phyloP scores from a whole-genome alignment of 2,329 filamentous ascomycete species.

The Cyphellophora attinorum region DNA sequence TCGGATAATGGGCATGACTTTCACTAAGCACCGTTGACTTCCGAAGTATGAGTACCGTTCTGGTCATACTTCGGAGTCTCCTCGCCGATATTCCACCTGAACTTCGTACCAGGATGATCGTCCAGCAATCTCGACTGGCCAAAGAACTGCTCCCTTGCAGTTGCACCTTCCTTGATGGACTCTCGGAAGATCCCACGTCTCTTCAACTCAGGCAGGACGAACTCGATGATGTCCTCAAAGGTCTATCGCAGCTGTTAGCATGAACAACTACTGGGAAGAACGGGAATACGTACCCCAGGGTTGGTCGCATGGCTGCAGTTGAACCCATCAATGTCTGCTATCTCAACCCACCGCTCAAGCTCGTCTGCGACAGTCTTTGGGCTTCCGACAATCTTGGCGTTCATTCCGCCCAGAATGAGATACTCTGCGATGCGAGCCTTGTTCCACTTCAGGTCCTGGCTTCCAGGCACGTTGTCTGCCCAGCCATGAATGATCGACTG shows the following conservation, averaged over 20 bases:
- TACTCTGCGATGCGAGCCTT: conserved; percentile 36
- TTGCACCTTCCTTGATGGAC: conserved; percentile 6
- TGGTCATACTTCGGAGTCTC: too few relatives aligned
- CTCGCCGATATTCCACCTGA: too few relatives aligned
- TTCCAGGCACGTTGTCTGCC: conserved; percentile 23
- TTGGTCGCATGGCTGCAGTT: conserved; percentile 47
- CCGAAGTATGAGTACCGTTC: too few relatives aligned
- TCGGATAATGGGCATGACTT: too few relatives aligned
- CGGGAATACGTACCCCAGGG: too few relatives aligned
- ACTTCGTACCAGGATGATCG: conserved; percentile 12
- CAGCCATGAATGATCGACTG: conserved; percentile 28
- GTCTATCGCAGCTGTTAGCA: too few relatives aligned
- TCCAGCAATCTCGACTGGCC: conserved; percentile 8
- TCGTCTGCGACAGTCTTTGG: conserved; percentile 56
- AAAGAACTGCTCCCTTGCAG: conserved; percentile 17
- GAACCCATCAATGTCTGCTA: conserved; percentile 65
- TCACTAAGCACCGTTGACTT: too few relatives aligned
- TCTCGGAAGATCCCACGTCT: conserved; percentile 29
- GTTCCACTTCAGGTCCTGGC: conserved; percentile 24
- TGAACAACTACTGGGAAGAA: too few relatives aligned
- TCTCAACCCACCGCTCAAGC: conserved; percentile 56
- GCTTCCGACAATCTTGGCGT: conserved; percentile 45
- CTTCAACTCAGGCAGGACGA: conserved; percentile 39
- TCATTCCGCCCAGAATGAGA: conserved; percentile 39
- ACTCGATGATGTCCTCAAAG: conserved; percentile 42